A percentile compares a stretch with the other conserved stretches of the same genome.
Evolutionary conservation across 2,329 filamentous ascomycete species (phyloP).

Genomic region (Arthroderma sp.): DNA sequence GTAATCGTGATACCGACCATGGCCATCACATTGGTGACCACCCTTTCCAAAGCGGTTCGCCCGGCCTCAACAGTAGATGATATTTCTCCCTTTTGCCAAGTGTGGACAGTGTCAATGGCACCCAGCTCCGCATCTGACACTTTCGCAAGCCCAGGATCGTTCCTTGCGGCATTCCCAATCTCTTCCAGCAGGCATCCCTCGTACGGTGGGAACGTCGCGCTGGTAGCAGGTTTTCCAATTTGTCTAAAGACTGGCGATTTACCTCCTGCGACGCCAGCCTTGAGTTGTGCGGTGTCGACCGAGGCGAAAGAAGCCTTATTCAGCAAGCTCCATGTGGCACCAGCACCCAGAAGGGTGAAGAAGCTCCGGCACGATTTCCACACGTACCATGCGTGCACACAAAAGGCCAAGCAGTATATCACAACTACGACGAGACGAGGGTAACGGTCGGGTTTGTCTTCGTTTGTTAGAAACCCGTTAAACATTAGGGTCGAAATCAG

Average conservation of each 20-base stretch:
- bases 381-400: constrained; percentile 6
- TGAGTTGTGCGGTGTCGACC: constrained; percentile 3
- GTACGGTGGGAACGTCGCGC: constrained; percentile 5
- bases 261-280: constrained; percentile 1
- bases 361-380: constrained; percentile 5
- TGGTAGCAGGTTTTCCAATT: constrained; percentile 5
- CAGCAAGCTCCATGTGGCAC: constrained; percentile 5
- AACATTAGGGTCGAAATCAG: constrained; percentile 4
- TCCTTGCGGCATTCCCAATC: background rate
- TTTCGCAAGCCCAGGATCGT: background rate
- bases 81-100: constrained; percentile 7
- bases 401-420: constrained; percentile 3
- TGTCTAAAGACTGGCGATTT: constrained; percentile 3
- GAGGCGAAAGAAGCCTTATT: constrained; percentile 7
- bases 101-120: constrained; percentile 3
- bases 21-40: constrained; percentile 6
- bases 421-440: constrained; percentile 4
- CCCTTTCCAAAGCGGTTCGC: constrained; percentile 3
- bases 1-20: constrained; percentile 8
- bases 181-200: constrained; percentile 3
- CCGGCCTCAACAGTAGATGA: constrained; percentile 5
- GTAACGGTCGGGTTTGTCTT: constrained; percentile 3
- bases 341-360: constrained; percentile 4
- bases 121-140: constrained; percentile 3
- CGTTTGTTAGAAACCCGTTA: constrained; percentile 3